Conservation (phyloP, 1,284 basidiomycete genomes). For the Puccinia polysora region DNA sequence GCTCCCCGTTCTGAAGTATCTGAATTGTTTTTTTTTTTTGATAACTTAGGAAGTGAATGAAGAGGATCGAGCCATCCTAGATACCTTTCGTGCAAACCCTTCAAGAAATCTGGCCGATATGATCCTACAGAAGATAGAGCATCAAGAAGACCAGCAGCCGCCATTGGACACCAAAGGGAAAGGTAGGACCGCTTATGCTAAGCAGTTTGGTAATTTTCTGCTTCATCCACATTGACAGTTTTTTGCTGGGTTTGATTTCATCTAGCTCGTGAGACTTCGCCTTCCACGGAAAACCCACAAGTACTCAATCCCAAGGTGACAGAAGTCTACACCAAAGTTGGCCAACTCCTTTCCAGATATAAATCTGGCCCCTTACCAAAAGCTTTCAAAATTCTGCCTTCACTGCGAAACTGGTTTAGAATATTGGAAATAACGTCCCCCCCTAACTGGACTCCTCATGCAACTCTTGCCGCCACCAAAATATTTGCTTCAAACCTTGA, state of each 20-base stretch:
- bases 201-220: slow-evolving; percentile 16
- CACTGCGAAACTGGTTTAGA: slow-evolving; percentile 91
- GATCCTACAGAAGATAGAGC: slow-evolving; percentile 84
- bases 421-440: slow-evolving; percentile 89
- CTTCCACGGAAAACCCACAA: neutral
- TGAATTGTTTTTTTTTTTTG: neutral
- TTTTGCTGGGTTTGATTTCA: neutral
- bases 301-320: slow-evolving; percentile 85
- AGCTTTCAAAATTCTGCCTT: slow-evolving; percentile 96
- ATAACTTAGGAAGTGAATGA: slow-evolving; percentile 74
- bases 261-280: slow-evolving; percentile 22
- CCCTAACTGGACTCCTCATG: slow-evolving; percentile 91
- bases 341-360: slow-evolving; percentile 79
- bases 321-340: slow-evolving; percentile 89
- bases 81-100: slow-evolving; percentile 69
- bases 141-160: slow-evolving; percentile 56
- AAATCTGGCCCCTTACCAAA: slow-evolving; percentile 94
- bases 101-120: slow-evolving; percentile 86
- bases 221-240: slow-evolving; percentile 55
- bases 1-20: neutral
- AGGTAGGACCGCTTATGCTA: slow-evolving; percentile 57
- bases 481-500: slow-evolving; percentile 98
- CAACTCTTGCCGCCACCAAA: slow-evolving; percentile 84
- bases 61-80: slow-evolving; percentile 75
- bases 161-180: slow-evolving; percentile 12